Conservation (phyloP, 2,329 filamentous ascomycete genomes). For the Dactylellina parvicollis region DNA sequence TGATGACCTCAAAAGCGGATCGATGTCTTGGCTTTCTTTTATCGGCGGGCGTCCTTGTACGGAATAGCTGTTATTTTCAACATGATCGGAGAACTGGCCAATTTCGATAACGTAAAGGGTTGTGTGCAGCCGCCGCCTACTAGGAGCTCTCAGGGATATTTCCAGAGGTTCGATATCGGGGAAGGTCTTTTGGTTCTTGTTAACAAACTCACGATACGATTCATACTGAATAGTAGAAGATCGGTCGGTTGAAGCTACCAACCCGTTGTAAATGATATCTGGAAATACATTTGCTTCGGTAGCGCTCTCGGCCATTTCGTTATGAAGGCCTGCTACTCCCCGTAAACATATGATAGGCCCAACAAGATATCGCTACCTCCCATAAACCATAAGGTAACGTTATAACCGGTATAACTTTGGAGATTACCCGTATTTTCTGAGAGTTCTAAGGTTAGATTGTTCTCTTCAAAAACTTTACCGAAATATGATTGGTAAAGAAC, state of each 20-base stretch:
- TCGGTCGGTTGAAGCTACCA: not conserved
- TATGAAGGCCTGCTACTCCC: too few relatives aligned
- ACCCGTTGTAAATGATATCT: constrained; percentile 9
- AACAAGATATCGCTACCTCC: too few relatives aligned
- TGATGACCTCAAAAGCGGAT: not conserved
- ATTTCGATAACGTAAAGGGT: constrained; percentile 6
- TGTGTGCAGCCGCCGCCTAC: not conserved
- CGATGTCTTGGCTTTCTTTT: not conserved
- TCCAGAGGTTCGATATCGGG: constrained; percentile 3
- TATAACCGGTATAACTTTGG: too few relatives aligned
- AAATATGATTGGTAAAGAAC: too few relatives aligned
- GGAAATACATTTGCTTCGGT: not conserved
- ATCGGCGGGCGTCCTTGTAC: not conserved
- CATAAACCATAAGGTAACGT: too few relatives aligned
- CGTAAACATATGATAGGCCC: too few relatives aligned
- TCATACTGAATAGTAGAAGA: not conserved
- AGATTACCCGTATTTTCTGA: too few relatives aligned
- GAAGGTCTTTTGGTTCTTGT: not conserved
- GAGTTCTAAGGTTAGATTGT: too few relatives aligned
- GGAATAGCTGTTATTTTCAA: not conserved
- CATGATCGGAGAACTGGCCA: constrained; percentile 5
- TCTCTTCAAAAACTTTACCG: too few relatives aligned
- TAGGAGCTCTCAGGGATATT: not conserved
- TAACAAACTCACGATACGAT: not conserved
- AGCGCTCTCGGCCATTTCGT: not conserved